Evolutionary conservation across 2,329 filamentous ascomycete species (phyloP), one percentile per base, ranked within the genome.

Genomic region (Ceratocystis ficicola): DNA sequence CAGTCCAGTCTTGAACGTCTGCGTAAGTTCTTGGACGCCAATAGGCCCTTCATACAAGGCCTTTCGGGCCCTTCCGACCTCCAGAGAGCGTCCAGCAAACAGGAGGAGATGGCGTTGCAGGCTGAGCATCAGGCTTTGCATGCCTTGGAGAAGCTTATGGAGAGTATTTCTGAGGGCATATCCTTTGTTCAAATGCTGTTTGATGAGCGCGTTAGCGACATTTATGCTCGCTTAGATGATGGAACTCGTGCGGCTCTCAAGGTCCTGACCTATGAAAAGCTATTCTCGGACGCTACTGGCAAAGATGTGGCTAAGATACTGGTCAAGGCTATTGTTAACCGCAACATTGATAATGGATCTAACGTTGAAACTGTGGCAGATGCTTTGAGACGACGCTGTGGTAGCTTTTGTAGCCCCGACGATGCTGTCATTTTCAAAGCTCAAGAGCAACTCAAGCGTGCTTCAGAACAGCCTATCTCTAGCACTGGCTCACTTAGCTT

Each of bases 371-470:
- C 92, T 0, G 91, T 99, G 28, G 93, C 94, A 0, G 94, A 99
- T 75, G 90, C 92, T n/a, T 78, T 99, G 62, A 84, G 94, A 60
- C 83, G 94, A 71, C 85, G 92, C 71, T 99, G 94, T 71, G 95
- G 94, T 69, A 96, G 89, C 76, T 99, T 99, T 81, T 99, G 94
- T 75, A 96, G 92, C 72, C 86, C 93, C 0, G 93, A 99, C 69
- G 94, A 99, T 77, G 94, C 97, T 1, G 86, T 97, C 69, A 93
- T 96, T 70, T 99, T 99, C 85, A 97, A 96, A 76, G 94, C 94
- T 0, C 93, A 97, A 73, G 94, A 99, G 75, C 89, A 93, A 71
- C 79, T 97, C 64, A 95, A 96, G 79, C 84, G 90, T 70, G 93
- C 93, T 0, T 86, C 86, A 1, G 92, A 96, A 73, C 84, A 89